Conservation (phyloP, 139 green algal genomes). For the Pseudopediastrum boryanum region DNA sequence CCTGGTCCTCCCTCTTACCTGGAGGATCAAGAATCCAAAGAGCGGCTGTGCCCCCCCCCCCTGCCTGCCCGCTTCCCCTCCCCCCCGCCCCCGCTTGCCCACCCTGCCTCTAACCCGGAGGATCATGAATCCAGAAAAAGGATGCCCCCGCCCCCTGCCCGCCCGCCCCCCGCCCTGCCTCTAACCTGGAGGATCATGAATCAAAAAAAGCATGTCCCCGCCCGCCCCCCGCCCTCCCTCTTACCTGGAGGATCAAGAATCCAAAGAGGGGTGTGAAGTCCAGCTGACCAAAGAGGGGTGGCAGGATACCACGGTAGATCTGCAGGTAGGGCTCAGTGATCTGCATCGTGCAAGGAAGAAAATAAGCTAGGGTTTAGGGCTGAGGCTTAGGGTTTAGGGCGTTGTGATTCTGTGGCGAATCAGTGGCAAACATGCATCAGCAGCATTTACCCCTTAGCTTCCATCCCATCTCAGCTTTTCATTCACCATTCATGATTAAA, state of each 20-base stretch:
- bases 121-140: too few relatives aligned
- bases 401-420: too few relatives aligned
- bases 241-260: conserved; percentile 95
- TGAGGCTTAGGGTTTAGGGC: too few relatives aligned
- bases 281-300: conserved; percentile 93
- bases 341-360: too few relatives aligned
- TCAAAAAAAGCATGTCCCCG: neutral
- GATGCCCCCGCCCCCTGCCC: too few relatives aligned
- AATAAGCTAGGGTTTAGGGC: too few relatives aligned
- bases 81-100: conserved; percentile 1
- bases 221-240: neutral
- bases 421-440: too few relatives aligned
- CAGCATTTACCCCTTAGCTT: too few relatives aligned
- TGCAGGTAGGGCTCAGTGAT: conserved; percentile 98
- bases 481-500: too few relatives aligned
- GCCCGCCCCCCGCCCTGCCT: neutral
- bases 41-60: conserved; percentile 58
- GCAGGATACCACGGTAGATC: conserved; percentile 93
- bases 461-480: too few relatives aligned
- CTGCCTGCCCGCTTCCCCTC: neutral
- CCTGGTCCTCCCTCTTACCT: conserved; percentile 47
- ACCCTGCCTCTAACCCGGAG: too few relatives aligned
- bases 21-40: conserved; percentile 97
- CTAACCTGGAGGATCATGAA: neutral
- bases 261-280: conserved; percentile 97